Base-by-base conservation (phyloP, 1,284 basidiomycete species). In the Albatrellus sp. region DNA sequence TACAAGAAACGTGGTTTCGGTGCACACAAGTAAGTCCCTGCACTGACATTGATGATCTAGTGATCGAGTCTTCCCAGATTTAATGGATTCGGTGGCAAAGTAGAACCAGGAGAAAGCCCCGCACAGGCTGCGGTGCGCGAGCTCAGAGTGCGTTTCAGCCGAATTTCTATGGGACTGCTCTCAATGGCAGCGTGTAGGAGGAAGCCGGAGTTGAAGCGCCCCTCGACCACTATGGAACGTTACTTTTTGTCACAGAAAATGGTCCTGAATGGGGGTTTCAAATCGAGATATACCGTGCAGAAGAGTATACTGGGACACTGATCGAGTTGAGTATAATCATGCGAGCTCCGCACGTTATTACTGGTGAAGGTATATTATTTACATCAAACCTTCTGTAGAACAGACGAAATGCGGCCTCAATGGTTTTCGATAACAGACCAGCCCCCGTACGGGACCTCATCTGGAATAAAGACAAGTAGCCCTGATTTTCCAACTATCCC, bases 61-160 rank as follows among this genome's bases (percentile, higher is more conserved):
- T 24, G 24, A 3, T 24, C 7, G 7, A 24, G 24, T 7, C 7
- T 7, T 2, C 24, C 33, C 50, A 83, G 80, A 49, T 80, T 70
- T 51, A 84, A 84, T 51, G 81, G 81, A 1, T 87, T 83, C 50
- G 84, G 82, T 5, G 83, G 83, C 2, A 88, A 86, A 58, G 72
- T 79, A 1, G 80, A 85, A 48, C 58, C 65, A 1, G 71, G 69
- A 2, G 84, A 88, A 59, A 69, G 72, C 0, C 60, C 74, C n/a
- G 47, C 62, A 0, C 59, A 77, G 51, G 82, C 80, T 10, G 84
- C 81, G 1, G 50, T 60, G 6, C 72, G 84, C 9, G 84, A 88
- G 59, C 64, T 86, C 11, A 52, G 77, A 63, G 80, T 78, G 29
- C 34, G 49, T 45, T 34, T 20, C n/a, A 6, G 38, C 3, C 6